Conservation (phyloP, 345 rosid species). For the Cardiospermum halicacabum region DNA sequence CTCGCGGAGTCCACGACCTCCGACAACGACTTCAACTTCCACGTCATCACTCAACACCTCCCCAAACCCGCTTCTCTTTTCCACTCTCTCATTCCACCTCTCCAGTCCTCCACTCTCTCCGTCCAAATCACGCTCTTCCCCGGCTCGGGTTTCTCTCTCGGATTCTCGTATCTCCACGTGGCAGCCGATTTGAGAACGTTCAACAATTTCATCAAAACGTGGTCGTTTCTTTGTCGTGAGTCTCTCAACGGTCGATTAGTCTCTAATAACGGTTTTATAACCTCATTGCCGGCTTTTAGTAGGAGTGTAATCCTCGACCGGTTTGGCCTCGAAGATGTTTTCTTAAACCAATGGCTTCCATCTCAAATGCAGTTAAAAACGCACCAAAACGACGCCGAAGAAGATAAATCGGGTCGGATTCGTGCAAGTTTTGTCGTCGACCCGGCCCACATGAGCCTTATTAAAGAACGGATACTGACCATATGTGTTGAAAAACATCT, state of each 20-base stretch:
- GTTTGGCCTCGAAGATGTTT: conserved; percentile 16
- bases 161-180: conserved; percentile 38
- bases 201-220: conserved; percentile 34
- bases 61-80: conserved; percentile 14
- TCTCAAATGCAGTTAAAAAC: no score
- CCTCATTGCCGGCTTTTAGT: conserved; percentile 15
- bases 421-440: conserved; percentile 25
- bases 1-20: conserved; percentile 19
- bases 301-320: conserved; percentile 21
- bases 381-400: no score
- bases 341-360: conserved; percentile 33
- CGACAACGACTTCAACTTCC: conserved; percentile 20
- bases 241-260: not conserved
- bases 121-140: conserved; percentile 37
- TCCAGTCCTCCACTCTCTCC: conserved; percentile 24
- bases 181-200: conserved; percentile 42
- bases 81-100: conserved; percentile 24
- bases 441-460: conserved; percentile 14
- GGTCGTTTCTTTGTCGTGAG: conserved; percentile 27
- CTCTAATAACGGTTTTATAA: not conserved
- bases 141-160: conserved; percentile 31
- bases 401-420: not conserved
- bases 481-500: conserved; percentile 9
- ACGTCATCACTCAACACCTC: conserved; percentile 14
- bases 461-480: conserved; percentile 22